Conservation (phyloP, 176 grass and related monocot genomes). For the Zoysia japonica region DNA sequence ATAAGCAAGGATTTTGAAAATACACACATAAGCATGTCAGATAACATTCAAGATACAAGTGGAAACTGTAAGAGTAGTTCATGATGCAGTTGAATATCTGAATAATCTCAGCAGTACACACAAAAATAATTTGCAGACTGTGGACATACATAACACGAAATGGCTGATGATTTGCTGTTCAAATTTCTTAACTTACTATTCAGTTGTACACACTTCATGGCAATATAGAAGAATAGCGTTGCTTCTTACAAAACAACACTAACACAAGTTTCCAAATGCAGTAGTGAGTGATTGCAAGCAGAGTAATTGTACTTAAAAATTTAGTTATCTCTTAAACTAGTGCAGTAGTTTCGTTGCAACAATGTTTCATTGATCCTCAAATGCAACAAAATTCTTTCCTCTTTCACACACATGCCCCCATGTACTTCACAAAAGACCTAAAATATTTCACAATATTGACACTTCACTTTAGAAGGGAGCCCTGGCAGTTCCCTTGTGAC, state of each 20-base stretch:
- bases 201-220: not conserved
- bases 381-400: not conserved
- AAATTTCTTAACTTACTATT: conserved; percentile 5
- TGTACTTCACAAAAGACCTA: not conserved
- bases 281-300: not conserved
- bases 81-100: not conserved
- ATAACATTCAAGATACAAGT: not conserved
- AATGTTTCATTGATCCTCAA: not conserved
- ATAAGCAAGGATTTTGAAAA: not conserved
- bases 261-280: not conserved
- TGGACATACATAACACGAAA: not conserved
- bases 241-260: not conserved
- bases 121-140: not conserved
- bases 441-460: conserved; percentile 20
- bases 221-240: conserved; percentile 1
- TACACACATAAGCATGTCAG: not conserved
- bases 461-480: not conserved
- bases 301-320: not conserved
- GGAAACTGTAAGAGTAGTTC: not conserved
- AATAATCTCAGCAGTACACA: conserved; percentile 1
- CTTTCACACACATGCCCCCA: not conserved
- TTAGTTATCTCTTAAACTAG: not conserved
- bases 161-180: not conserved
- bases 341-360: not conserved
- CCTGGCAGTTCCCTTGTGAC: no score